phyloP scores from a whole-genome alignment of 345 rosid genomes.

The Salix suchowensis region DNA sequence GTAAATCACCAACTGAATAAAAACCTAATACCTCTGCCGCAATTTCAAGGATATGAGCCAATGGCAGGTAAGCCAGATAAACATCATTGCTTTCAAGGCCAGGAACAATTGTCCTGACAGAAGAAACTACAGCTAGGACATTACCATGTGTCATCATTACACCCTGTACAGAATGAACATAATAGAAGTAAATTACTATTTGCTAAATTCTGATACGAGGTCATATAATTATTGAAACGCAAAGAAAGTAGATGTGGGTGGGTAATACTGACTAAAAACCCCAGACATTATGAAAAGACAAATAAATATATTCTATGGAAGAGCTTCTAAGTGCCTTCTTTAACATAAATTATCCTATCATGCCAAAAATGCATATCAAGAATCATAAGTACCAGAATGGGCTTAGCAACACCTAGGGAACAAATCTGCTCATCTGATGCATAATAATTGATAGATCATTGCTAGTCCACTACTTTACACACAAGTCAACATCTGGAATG shows the following conservation, averaged over 20 bases:
- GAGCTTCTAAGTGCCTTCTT: not conserved
- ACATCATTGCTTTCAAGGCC: constrained; percentile 70
- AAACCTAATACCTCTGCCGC: constrained; percentile 71
- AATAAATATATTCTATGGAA: not conserved
- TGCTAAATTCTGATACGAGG: not conserved
- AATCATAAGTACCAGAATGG: not conserved
- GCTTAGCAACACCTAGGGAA: not conserved
- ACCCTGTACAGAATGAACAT: constrained; percentile 50
- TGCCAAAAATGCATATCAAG: not conserved
- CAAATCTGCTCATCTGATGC: not conserved
- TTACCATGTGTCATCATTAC: constrained; percentile 99
- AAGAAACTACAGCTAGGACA: constrained; percentile 88
- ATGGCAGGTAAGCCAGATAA: constrained; percentile 84
- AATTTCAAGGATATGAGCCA: constrained; percentile 96
- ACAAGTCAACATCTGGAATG: not conserved
- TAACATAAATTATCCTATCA: not conserved
- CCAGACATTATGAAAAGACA: not conserved
- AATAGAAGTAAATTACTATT: not conserved
- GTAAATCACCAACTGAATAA: constrained; percentile 3
- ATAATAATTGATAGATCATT: not conserved
- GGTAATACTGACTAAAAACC: not conserved
- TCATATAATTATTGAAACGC: not conserved
- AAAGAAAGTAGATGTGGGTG: not conserved
- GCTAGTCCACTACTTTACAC: not conserved
- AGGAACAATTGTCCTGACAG: constrained; percentile 92